A percentile compares a stretch with the other conserved stretches of the same genome.
phyloP scores from a whole-genome alignment of 2,329 filamentous ascomycete genomes.

The Calonectria pseudoreteaudii region DNA sequence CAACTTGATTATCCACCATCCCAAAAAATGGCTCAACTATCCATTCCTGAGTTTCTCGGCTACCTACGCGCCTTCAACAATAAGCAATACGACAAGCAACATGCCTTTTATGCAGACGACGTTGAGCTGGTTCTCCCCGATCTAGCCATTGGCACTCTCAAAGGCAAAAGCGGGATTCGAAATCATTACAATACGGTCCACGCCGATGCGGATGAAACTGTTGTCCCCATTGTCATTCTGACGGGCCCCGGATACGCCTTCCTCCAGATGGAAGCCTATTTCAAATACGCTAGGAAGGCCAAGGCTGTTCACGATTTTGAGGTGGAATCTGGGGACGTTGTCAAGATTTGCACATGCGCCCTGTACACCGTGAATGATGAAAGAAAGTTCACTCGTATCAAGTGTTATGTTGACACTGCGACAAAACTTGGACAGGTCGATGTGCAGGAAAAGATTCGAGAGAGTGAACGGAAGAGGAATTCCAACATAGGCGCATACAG shows the following conservation, averaged over 20 bases:
- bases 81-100: slow-evolving; percentile 2
- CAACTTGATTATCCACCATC: neutral
- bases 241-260: slow-evolving; percentile 8
- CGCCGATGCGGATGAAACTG: slow-evolving; percentile 11
- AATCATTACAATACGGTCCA: slow-evolving; percentile 8
- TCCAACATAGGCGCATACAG: neutral
- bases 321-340: slow-evolving; percentile 5
- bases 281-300: slow-evolving; percentile 1
- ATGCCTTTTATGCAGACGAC: slow-evolving; percentile 8
- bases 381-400: neutral
- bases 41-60: neutral
- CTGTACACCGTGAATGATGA: neutral
- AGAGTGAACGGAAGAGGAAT: neutral
- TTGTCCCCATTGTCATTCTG: slow-evolving; percentile 2
- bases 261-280: slow-evolving; percentile 15
- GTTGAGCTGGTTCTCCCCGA: slow-evolving; percentile 3
- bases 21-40: neutral
- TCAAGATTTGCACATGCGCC: slow-evolving; percentile 9
- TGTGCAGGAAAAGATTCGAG: neutral
- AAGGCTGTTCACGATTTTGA: slow-evolving; percentile 22
- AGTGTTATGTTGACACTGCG: neutral
- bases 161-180: slow-evolving; percentile 1
- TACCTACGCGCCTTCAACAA: slow-evolving; percentile 15
- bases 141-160: neutral
- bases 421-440: slow-evolving; percentile 5